Evolutionary conservation across 345 rosid genomes (phyloP).

Genomic region (Salix dunnii): DNA sequence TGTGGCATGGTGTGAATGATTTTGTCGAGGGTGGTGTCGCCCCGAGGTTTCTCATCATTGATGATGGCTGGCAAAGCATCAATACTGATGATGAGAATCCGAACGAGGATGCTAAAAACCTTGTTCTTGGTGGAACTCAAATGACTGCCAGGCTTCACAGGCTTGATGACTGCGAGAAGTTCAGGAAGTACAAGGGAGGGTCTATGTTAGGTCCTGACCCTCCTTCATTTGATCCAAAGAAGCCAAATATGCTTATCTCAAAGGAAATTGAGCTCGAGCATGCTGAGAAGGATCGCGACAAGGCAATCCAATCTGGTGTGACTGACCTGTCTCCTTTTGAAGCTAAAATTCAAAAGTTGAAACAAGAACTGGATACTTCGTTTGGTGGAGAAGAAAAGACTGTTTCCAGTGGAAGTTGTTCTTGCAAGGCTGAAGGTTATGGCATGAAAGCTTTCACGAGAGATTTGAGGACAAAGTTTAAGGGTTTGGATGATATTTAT

Average conservation of each 20-base stretch:
- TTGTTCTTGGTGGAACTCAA: constrained; percentile 82
- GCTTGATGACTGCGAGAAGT: constrained; percentile 65
- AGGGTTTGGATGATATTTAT: constrained; percentile 63
- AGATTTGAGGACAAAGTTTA: constrained; percentile 61
- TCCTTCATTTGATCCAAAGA: constrained; percentile 49
- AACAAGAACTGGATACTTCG: constrained; percentile 47
- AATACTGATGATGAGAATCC: constrained; percentile 49
- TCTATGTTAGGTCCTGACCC: constrained; percentile 43
- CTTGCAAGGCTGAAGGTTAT: constrained; percentile 21
- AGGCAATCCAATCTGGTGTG: constrained; percentile 38
- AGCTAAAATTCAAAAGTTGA: constrained; percentile 36
- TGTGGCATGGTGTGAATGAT: constrained; percentile 75
- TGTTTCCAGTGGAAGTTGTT: constrained; percentile 1
- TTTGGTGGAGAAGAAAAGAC: constrained; percentile 32
- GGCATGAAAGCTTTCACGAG: constrained; percentile 62
- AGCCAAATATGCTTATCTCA: constrained; percentile 62
- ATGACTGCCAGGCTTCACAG: constrained; percentile 75
- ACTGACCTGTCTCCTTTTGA: constrained; percentile 32
- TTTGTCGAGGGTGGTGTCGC: constrained; percentile 57
- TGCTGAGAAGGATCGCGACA: constrained; percentile 47
- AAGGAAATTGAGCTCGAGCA: constrained; percentile 72
- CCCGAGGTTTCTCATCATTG: constrained; percentile 77
- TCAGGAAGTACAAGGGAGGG: constrained; percentile 57
- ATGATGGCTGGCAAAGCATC: constrained; percentile 88
- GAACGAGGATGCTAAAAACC: constrained; percentile 46